Conservation (phyloP, 1,284 basidiomycete genomes). For the Cryptococcus wingfieldii region DNA sequence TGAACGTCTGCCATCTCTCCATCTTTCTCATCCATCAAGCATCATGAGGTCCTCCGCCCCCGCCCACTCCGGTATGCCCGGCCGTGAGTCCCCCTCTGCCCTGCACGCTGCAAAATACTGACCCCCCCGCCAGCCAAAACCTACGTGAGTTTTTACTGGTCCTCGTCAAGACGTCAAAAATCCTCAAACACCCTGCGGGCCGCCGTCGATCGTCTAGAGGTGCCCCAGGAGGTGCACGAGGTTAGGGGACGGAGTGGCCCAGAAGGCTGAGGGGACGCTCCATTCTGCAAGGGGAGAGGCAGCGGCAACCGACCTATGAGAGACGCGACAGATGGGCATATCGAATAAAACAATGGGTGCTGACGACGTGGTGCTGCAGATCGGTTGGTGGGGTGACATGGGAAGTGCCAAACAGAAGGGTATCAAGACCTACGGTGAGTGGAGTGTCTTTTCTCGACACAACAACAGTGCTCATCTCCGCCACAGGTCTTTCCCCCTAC, state of each 20-base stretch:
- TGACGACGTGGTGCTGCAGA: constrained; percentile 52
- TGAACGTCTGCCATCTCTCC: background rate
- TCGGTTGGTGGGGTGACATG: constrained; percentile 88
- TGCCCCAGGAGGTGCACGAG: background rate
- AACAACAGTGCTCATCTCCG: background rate
- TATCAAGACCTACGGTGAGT: constrained; percentile 72
- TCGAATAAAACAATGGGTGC: background rate
- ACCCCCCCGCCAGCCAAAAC: constrained; percentile 31
- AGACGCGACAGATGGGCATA: too few species aligned
- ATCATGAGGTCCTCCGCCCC: constrained; percentile 66
- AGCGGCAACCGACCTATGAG: too few species aligned
- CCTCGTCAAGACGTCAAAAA: background rate
- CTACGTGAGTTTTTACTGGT: constrained; percentile 23
- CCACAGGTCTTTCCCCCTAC: constrained; percentile 74
- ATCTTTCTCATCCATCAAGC: constrained; percentile 9
- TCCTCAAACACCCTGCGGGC: background rate
- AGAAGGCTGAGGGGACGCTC: too few species aligned
- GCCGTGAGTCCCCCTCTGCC: constrained; percentile 51
- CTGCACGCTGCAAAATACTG: constrained; percentile 7
- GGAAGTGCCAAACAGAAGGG: constrained; percentile 70
- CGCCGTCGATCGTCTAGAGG: background rate
- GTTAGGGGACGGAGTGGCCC: too few species aligned
- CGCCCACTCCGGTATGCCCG: constrained; percentile 67
- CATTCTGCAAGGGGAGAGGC: too few species aligned
- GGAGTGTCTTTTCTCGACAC: background rate